phyloP scores from a whole-genome alignment of 805 yeast genomes.

The Cyberlindnera misumaiensis region DNA sequence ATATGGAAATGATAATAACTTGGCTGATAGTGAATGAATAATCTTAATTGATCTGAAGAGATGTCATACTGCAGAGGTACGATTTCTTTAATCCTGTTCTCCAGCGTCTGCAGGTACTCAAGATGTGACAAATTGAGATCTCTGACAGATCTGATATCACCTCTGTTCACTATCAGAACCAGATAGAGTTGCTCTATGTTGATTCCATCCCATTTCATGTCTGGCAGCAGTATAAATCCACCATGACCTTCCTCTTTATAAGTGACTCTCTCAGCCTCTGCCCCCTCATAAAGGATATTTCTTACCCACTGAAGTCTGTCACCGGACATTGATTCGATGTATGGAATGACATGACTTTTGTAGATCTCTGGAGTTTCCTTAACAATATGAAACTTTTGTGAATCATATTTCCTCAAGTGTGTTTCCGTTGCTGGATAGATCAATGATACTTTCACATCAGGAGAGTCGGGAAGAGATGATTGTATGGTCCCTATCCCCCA shows the following conservation, averaged over 20 bases:
- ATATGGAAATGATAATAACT: constrained; percentile 94
- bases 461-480: constrained; percentile 39
- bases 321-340: constrained; percentile 68
- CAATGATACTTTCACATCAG: constrained; percentile 66
- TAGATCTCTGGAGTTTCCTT: constrained; percentile 81
- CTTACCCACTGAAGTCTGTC: constrained; percentile 84
- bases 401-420: constrained; percentile 73
- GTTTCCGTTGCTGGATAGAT: constrained; percentile 86
- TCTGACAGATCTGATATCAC: constrained; percentile 65
- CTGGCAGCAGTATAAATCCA: constrained; percentile 80
- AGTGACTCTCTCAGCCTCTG: constrained; percentile 78
- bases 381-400: constrained; percentile 53
- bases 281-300: constrained; percentile 74
- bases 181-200: constrained; percentile 66
- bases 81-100: constrained; percentile 36
- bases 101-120: constrained; percentile 46
- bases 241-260: constrained; percentile 34
- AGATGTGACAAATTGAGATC: constrained; percentile 60
- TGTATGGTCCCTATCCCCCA: constrained; percentile 62
- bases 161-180: constrained; percentile 65
- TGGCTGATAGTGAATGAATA: constrained; percentile 92
- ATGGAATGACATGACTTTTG: constrained; percentile 55
- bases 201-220: constrained; percentile 92
- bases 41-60: constrained; percentile 50
- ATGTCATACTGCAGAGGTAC: constrained; percentile 44